A percentile compares a stretch with the other conserved stretches of the same genome.
phyloP scores from a whole-genome alignment of 106 monocot species.

The Platanthera guangdongensis region DNA sequence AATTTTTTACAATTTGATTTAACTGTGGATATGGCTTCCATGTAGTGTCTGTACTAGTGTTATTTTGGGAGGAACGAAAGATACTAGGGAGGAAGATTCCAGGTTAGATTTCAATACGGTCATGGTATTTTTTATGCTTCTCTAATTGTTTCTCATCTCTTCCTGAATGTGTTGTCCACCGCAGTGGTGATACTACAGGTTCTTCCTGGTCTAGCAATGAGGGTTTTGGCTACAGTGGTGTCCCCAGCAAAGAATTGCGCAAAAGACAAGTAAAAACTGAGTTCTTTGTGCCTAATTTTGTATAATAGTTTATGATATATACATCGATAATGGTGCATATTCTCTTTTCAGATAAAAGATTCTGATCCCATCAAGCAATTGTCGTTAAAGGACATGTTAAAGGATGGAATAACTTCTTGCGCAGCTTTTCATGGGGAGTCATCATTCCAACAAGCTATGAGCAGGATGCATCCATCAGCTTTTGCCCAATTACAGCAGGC shows the following conservation, averaged over 20 bases:
- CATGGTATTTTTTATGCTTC: conserved; percentile 1
- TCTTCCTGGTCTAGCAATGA: conserved; percentile 35
- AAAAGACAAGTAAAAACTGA: conserved; percentile 48
- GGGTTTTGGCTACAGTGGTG: conserved; percentile 32
- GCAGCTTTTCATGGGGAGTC: conserved; percentile 73
- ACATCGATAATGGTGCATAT: not conserved
- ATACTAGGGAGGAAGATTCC: conserved; percentile 58
- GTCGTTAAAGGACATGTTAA: conserved; percentile 70
- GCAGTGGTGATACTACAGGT: conserved; percentile 49
- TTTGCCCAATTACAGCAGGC: conserved; percentile 91
- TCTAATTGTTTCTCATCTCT: not conserved
- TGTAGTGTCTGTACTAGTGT: conserved; percentile 85
- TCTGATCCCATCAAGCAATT: conserved; percentile 86
- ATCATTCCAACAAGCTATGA: conserved; percentile 74
- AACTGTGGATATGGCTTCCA: conserved; percentile 1
- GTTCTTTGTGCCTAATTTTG: not conserved
- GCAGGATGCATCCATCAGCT: conserved; percentile 86
- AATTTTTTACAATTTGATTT: not conserved
- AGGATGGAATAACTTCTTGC: conserved; percentile 84
- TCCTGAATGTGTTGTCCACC: conserved; percentile 2
- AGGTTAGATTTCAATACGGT: conserved; percentile 29
- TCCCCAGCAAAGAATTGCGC: conserved; percentile 74
- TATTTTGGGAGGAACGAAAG: conserved; percentile 62
- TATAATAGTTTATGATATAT: not conserved
- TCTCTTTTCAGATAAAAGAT: conserved; percentile 59